Percentiles rank a stretch among this genome's conserved stretches.
Conservation (phyloP, 148 eudicot species). For the Talinum fruticosum region DNA sequence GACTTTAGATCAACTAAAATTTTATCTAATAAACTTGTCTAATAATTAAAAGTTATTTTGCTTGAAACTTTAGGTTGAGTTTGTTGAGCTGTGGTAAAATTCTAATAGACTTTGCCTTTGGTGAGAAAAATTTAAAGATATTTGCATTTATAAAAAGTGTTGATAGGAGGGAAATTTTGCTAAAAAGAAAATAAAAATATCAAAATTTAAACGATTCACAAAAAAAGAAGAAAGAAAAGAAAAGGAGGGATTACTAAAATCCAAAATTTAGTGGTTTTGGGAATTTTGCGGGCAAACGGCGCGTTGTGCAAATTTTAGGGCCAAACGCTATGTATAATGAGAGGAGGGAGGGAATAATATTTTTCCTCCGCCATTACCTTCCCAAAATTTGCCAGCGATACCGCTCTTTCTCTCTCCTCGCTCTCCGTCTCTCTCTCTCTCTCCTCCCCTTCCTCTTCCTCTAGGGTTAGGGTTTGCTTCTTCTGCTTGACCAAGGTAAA, state of each 20-base stretch:
- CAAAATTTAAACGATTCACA: neutral
- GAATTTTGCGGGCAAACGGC: neutral
- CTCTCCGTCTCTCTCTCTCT: slow-evolving; percentile 13
- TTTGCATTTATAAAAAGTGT: too few relatives aligned
- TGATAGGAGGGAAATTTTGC: neutral
- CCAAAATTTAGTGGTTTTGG: neutral
- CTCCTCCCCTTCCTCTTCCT: slow-evolving; percentile 17
- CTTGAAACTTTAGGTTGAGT: too few relatives aligned
- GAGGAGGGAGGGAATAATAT: neutral
- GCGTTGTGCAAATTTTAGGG: slow-evolving; percentile 1
- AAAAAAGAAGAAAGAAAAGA: neutral
- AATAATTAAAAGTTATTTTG: too few relatives aligned
- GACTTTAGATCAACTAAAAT: too few relatives aligned
- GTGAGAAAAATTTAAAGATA: too few relatives aligned
- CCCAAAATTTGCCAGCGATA: slow-evolving; percentile 11
- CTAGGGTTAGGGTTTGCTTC: slow-evolving; percentile 47
- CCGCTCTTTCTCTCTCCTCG: slow-evolving; percentile 8
- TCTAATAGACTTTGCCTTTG: too few relatives aligned
- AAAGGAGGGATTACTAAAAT: neutral
- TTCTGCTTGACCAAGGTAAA: slow-evolving; percentile 14
- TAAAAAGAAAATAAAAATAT: neutral
- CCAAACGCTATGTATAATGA: neutral
- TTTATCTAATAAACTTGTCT: too few relatives aligned
- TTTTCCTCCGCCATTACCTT: neutral
- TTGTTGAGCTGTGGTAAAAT: too few relatives aligned